phyloP scores from a whole-genome alignment of 305 asterid genomes.

The Fraxinus baroniana region DNA sequence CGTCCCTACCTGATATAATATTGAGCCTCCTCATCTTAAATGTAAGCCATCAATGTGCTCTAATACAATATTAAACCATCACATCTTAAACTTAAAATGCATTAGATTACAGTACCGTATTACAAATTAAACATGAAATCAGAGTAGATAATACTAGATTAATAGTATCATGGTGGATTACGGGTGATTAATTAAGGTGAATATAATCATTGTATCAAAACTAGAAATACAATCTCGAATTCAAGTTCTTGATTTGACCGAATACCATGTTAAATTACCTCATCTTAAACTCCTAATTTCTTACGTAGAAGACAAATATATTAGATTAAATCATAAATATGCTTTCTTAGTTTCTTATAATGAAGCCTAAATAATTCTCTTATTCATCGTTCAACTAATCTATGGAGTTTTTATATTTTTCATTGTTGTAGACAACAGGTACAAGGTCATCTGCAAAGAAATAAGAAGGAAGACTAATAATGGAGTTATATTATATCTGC shows the following conservation, averaged over 20 bases:
- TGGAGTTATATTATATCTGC: neutral
- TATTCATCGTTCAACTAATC: neutral
- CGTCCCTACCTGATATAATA: neutral
- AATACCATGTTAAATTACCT: no score
- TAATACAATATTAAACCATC: neutral
- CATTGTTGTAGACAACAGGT: constrained; percentile 25
- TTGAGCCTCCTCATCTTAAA: neutral
- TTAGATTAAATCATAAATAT: neutral
- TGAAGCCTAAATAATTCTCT: neutral
- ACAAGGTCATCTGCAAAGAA: constrained; percentile 33
- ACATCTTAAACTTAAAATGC: no score
- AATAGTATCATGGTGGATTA: no score
- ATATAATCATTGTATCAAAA: no score
- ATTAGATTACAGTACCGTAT: neutral
- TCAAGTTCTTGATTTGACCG: no score
- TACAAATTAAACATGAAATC: no score
- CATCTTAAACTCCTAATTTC: no score
- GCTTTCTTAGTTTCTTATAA: neutral
- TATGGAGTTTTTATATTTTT: neutral
- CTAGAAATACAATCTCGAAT: no score
- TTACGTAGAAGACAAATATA: neutral
- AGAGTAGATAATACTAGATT: neutral
- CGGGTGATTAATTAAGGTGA: no score
- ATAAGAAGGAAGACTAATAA: constrained; percentile 14
- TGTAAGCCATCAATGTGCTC: neutral